These are phyloP conservation scores for Murraya paniculata DNA, from an alignment of 345 rosid genomes.

Conservation along the genomic window DNA sequence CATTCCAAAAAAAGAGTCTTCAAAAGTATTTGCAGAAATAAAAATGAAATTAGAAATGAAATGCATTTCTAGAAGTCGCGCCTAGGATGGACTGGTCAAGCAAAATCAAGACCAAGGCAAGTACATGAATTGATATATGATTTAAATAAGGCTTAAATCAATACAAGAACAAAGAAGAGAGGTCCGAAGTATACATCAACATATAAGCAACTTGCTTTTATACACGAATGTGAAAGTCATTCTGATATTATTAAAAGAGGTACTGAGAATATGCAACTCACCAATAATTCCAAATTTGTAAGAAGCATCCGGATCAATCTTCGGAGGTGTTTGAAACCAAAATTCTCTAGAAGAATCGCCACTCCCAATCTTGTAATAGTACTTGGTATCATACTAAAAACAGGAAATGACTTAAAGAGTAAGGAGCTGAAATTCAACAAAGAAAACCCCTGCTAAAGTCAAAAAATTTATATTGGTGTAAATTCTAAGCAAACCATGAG, in stretches of 20 bases:
- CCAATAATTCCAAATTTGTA: constrained; percentile 96
- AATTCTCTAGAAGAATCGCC: constrained; percentile 74
- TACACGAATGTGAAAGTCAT: background rate
- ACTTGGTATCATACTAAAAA: constrained; percentile 77
- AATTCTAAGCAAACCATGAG: background rate
- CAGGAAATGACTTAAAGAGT: background rate
- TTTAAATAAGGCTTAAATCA: background rate
- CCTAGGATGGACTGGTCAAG: background rate
- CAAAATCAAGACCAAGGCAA: background rate
- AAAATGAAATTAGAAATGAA: background rate
- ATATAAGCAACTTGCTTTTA: background rate
- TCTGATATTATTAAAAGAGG: background rate
- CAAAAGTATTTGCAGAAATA: background rate
- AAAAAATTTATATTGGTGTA: too few relatives aligned
- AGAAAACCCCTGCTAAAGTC: background rate
- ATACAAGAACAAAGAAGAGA: too few relatives aligned
- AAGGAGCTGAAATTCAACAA: background rate
- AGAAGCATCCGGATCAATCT: constrained; percentile 65
- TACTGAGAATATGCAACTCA: constrained; percentile 30
- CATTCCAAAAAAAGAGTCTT: background rate
- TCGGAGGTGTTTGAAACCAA: constrained; percentile 90
- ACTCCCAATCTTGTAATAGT: constrained; percentile 75
- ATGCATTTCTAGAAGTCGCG: background rate
- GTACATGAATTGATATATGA: background rate
- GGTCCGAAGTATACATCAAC: background rate